Evolutionary conservation across 1,284 basidiomycete species (phyloP).

Genomic region (Leccinum subspadiceum): DNA sequence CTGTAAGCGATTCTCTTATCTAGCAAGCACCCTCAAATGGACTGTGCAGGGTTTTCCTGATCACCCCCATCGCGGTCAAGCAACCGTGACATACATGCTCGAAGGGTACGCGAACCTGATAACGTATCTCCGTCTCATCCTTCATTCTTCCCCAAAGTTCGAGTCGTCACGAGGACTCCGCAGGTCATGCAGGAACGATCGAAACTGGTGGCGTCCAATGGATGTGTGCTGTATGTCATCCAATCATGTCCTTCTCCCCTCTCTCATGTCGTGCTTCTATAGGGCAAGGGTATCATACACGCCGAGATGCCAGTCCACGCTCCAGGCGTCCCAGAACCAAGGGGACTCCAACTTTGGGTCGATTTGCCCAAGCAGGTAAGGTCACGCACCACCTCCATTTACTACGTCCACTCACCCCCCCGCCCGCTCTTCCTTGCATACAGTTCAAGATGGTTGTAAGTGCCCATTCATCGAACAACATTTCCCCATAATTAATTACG

Average conservation of each 20-base stretch:
- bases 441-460: slow-evolving; percentile 80
- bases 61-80: slow-evolving; percentile 45
- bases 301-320: slow-evolving; percentile 88
- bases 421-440: slow-evolving; percentile 23
- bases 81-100: slow-evolving; percentile 36
- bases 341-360: slow-evolving; percentile 91
- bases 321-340: slow-evolving; percentile 62
- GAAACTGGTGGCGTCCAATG: slow-evolving; percentile 39
- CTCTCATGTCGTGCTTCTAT: slow-evolving; percentile 2
- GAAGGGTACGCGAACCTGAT: slow-evolving; percentile 52
- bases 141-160: slow-evolving; percentile 37
- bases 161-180: slow-evolving; percentile 54
- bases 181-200: no score
- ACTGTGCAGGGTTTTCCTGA: slow-evolving; percentile 64
- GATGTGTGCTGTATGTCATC: slow-evolving; percentile 80
- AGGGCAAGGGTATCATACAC: slow-evolving; percentile 67
- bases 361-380: slow-evolving; percentile 79
- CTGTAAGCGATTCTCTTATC: slow-evolving; percentile 36
- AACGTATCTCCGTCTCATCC: background rate
- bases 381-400: background rate
- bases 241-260: background rate
- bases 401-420: slow-evolving; percentile 21
- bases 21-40: no score
- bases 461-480: slow-evolving; percentile 7
- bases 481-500: background rate